Evolutionary conservation across 768 basidiomycete species (phyloP).

Genomic region (Hebeloma cylindrosporum): DNA sequence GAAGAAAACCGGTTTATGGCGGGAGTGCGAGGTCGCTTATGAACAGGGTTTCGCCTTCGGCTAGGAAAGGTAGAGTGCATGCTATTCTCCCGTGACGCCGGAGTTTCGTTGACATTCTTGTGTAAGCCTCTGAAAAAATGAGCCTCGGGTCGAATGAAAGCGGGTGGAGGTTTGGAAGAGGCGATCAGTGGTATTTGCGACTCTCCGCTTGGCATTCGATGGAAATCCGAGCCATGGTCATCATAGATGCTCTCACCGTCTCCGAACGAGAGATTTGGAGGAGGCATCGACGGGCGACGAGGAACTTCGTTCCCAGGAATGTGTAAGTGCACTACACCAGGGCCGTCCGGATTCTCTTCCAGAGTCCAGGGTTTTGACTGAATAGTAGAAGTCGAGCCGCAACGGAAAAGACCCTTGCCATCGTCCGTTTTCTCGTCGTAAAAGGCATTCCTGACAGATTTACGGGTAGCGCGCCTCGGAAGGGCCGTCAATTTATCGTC

Average conservation of each 20-base stretch:
- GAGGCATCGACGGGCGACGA: conserved; percentile 6
- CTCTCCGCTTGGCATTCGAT: neutral
- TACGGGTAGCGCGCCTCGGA: conserved; percentile 19
- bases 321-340: conserved; percentile 39
- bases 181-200: conserved; percentile 14
- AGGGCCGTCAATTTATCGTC: conserved; percentile 28
- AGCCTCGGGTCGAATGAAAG: conserved; percentile 8
- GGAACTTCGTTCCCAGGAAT: conserved; percentile 8
- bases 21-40: conserved; percentile 3
- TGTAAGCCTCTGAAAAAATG: conserved; percentile 8
- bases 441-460: conserved; percentile 12
- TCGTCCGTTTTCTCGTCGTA: conserved; percentile 7
- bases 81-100: conserved; percentile 13
- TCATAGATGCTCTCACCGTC: conserved; percentile 14
- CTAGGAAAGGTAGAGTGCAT: conserved; percentile 15
- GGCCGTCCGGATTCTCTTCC: conserved; percentile 39
- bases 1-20: neutral
- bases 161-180: conserved; percentile 16
- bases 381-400: conserved; percentile 16
- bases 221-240: neutral
- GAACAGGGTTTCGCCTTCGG: too few species aligned
- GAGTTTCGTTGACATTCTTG: conserved; percentile 4
- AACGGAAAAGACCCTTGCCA: conserved; percentile 2
- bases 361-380: conserved; percentile 37
- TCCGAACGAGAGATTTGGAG: conserved; percentile 15